Evolutionary conservation across 345 rosid species (phyloP), one percentile per base, ranked within the genome.

Genomic region (rapeseed (Brassica napus)): DNA sequence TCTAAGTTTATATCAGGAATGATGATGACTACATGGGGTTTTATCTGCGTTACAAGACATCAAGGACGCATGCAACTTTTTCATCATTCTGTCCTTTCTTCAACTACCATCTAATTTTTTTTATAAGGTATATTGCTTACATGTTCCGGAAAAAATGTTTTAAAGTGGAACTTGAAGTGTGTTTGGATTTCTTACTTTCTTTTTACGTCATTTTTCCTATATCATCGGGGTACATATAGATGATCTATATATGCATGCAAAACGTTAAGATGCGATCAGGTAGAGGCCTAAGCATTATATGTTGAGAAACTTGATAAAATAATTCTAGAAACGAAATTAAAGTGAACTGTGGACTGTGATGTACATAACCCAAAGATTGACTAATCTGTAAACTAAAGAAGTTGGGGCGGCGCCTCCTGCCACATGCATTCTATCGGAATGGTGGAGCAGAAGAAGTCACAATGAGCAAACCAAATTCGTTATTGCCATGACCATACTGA

Each of bases 51-150:
- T 81, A 76, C 76, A 81, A 70, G 80, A 81, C 76, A 81, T 71
- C 76, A 80, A 76, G 83, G 83, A 81, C 83, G 83, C 80, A 81
- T 81, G 83, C 83, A 81, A 65, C 80, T 76, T 81, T 81, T 71
- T 76, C 80, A 81, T 81, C 83, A 81, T 81, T 75, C 32, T 81
- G 83, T 81, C 80, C 80, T 81, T 81, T 76, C 77, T 71, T 76
- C 80, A 81, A 76, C 83, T 44, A 75, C 77, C 80, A 75, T 75
- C 28, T 30, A 16, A 34, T 6, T 64, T 34, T 57, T 57, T 47
- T 70, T 64, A 55, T 39, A 55, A 52, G 31, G 30, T 68, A 62
- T 15, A 55, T 37, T 37, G 67, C 32, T 55, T 52, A 37, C 71
- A 63, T 37, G 60, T 69, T 35, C 61, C 80, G 26, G 69, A 61